Conservation (phyloP, 1,284 basidiomycete species). For the Cutaneotrichosporon mucoides region DNA sequence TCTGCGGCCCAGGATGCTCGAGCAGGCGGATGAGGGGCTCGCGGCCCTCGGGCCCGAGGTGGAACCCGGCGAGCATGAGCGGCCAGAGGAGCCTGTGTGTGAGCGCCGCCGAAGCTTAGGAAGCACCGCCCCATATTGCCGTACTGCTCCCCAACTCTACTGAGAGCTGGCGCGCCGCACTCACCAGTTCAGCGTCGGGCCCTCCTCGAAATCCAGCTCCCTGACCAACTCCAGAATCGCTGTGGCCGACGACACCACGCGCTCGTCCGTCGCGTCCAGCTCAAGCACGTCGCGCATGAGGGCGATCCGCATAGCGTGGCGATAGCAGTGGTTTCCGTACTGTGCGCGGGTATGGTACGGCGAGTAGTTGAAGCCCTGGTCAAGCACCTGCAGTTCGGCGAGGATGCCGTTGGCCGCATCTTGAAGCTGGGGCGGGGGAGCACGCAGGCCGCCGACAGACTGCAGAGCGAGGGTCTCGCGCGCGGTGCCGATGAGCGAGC, state of each 20-base stretch:
- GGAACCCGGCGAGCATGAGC: slow-evolving; percentile 39
- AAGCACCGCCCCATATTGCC: no score
- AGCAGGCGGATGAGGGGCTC: slow-evolving; percentile 31
- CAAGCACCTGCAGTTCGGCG: slow-evolving; percentile 39
- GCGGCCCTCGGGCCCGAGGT: slow-evolving; percentile 29
- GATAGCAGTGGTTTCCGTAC: slow-evolving; percentile 42
- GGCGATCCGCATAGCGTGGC: slow-evolving; percentile 37
- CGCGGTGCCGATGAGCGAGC: slow-evolving; percentile 26
- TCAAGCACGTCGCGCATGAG: slow-evolving; percentile 39
- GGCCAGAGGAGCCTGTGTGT: slow-evolving; percentile 43
- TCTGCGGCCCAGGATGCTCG: slow-evolving; percentile 38
- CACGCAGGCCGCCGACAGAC: slow-evolving; percentile 1
- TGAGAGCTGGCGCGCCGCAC: slow-evolving; percentile 2
- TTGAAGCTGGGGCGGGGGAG: slow-evolving; percentile 20
- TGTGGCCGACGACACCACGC: slow-evolving; percentile 25
- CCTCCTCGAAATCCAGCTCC: slow-evolving; percentile 27
- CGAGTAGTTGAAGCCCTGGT: slow-evolving; percentile 36
- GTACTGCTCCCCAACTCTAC: neutral
- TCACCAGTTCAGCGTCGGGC: slow-evolving; percentile 36
- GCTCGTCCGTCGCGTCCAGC: slow-evolving; percentile 29
- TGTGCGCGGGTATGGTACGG: slow-evolving; percentile 38
- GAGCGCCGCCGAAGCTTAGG: neutral
- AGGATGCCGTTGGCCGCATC: slow-evolving; percentile 33
- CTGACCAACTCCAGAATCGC: slow-evolving; percentile 41
- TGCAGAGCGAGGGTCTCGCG: slow-evolving; percentile 15